phyloP scores from a whole-genome alignment of 1,139 yeast genomes.

The Pichia sp. region DNA sequence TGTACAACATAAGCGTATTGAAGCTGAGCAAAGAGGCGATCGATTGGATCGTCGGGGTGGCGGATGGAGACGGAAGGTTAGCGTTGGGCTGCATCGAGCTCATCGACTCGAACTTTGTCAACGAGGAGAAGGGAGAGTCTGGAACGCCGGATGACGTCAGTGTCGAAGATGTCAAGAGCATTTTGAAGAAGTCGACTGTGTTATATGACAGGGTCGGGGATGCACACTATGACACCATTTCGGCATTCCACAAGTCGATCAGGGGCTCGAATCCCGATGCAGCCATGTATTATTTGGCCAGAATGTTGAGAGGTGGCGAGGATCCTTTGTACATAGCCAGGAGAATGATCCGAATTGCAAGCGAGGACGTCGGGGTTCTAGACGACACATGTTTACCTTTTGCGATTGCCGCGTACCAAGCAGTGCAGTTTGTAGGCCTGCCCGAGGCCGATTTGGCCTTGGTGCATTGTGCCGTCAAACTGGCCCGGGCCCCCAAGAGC shows the following conservation, averaged over 20 bases:
- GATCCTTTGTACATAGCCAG: slow-evolving; percentile 90
- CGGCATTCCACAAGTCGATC: slow-evolving; percentile 88
- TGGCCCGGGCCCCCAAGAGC: slow-evolving; percentile 82
- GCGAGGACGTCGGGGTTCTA: slow-evolving; percentile 81
- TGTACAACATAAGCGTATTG: slow-evolving; percentile 37
- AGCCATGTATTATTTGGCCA: slow-evolving; percentile 74
- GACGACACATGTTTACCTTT: slow-evolving; percentile 85
- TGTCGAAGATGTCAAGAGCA: slow-evolving; percentile 35
- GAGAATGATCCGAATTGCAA: slow-evolving; percentile 87
- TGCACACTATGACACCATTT: slow-evolving; percentile 87
- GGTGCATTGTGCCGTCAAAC: slow-evolving; percentile 87
- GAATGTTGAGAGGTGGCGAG: slow-evolving; percentile 90
- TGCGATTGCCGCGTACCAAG: slow-evolving; percentile 79
- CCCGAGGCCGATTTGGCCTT: slow-evolving; percentile 91
- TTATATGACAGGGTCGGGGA: slow-evolving; percentile 87
- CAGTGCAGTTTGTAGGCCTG: slow-evolving; percentile 88
- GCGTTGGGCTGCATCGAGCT: slow-evolving; percentile 75
- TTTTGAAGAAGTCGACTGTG: slow-evolving; percentile 50
- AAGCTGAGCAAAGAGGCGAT: slow-evolving; percentile 54
- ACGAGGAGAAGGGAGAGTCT: background rate
- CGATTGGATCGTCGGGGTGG: slow-evolving; percentile 66
- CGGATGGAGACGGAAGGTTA: slow-evolving; percentile 86
- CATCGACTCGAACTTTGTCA: slow-evolving; percentile 37
- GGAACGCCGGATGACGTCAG: slow-evolving; percentile 23
- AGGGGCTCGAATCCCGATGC: slow-evolving; percentile 90